Conservation (phyloP, 257 asterid genomes). For the Nicotiana knightiana region DNA sequence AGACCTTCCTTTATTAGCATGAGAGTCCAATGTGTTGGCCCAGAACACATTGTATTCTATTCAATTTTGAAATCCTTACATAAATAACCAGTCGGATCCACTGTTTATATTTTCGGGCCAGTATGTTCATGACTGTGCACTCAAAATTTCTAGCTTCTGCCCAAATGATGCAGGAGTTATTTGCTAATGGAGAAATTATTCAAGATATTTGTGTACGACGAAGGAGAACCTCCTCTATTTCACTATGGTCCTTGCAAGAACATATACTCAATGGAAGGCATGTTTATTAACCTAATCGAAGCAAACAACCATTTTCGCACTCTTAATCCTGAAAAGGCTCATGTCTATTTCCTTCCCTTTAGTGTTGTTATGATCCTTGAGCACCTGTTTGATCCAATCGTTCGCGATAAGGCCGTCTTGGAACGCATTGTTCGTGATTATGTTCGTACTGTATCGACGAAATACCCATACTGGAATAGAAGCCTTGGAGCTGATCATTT, state of each 20-base stretch:
- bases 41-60: background rate
- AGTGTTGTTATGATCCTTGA: constrained; percentile 64
- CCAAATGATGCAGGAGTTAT: constrained; percentile 47
- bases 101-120: no score
- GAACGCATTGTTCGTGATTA: constrained; percentile 46
- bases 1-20: background rate
- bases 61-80: no score
- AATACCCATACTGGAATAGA: constrained; percentile 55
- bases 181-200: constrained; percentile 48
- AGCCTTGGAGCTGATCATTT: constrained; percentile 69
- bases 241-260: constrained; percentile 49
- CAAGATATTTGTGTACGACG: constrained; percentile 52
- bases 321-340: constrained; percentile 48
- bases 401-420: constrained; percentile 56
- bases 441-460: constrained; percentile 34
- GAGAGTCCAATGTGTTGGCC: background rate
- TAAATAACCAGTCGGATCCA: no score
- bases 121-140: no score
- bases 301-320: constrained; percentile 27
- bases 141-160: background rate
- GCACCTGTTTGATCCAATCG: constrained; percentile 43
- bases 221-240: constrained; percentile 64
- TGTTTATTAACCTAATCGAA: constrained; percentile 42
- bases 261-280: constrained; percentile 62
- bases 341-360: constrained; percentile 58